Evolutionary conservation across 169 alveolate species (phyloP), one percentile per base, ranked within the genome.

Genomic region (Cryptosporidium parvum): DNA sequence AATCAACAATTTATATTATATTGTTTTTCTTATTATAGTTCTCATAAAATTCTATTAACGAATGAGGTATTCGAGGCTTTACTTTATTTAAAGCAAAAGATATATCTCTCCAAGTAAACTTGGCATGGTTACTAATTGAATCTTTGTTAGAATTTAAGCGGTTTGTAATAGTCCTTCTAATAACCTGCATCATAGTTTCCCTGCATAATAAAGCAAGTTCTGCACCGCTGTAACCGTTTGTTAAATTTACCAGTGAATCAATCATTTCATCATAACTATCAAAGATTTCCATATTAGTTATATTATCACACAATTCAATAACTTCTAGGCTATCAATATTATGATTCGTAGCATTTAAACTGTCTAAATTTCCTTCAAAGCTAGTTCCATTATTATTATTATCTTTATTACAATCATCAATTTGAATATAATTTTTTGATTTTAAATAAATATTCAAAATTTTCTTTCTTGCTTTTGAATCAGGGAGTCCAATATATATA

Each of bases 401-500:
- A 70, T 58, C 65, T 26, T 39, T 33, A 21, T 62, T 39, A 9
- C 9, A 52, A 23, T 48, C 21, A 48, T 48, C 12, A 48, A 14
- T 48, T 14, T 48, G 56, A 48, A 48, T 48, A 48, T 56, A 58
- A 68, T 80, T 59, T 48, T 26, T 44, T 9, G 71, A 6, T 16
- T 68, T 52, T 31, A 67, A 71, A 37, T 58, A 71, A 26, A 75
- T 85, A 85, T 93, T 93, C 58, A 97, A 95, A 1, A 99, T 99
- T 53, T 96, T 94, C 68, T 93, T 93, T 70, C 99, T 93, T 2
- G 99, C 98, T 18, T 91, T 95, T 52, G 85, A 61, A 94, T 97
- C 98, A 5, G 99, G 99, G 39, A 98, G 97, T 7, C 99, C 99
- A 35, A 99, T 98, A 91, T 98, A 96, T 31, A 99, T 97, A 52